Evolutionary conservation across 2,329 filamentous ascomycete species (phyloP).

Genomic region (Chaetomiaceae sp.): DNA sequence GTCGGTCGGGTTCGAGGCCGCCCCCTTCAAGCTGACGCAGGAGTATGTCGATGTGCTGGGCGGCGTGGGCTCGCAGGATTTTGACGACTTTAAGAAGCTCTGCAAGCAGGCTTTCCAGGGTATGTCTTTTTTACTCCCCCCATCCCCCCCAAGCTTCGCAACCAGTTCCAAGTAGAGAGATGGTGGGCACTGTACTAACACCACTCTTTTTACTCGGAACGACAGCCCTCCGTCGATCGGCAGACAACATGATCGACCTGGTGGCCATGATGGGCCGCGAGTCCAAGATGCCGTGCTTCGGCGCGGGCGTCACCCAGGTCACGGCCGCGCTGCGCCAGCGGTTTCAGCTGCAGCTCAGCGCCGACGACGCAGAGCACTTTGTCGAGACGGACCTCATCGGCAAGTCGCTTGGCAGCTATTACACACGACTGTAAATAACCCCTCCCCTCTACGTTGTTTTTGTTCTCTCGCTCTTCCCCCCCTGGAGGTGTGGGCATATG

Average conservation of each 20-base stretch:
- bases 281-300: constrained; percentile 80
- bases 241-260: constrained; percentile 74
- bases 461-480: neutral
- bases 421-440: constrained; percentile 76
- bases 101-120: constrained; percentile 83
- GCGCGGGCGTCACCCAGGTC: constrained; percentile 66
- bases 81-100: constrained; percentile 68
- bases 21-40: constrained; percentile 76
- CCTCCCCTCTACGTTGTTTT: neutral
- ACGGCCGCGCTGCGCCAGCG: constrained; percentile 65
- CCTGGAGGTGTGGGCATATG: neutral
- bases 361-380: constrained; percentile 74
- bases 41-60: constrained; percentile 83
- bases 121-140: constrained; percentile 32
- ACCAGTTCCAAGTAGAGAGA: too few relatives aligned
- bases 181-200: too few relatives aligned
- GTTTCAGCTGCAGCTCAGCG: constrained; percentile 77
- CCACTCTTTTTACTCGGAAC: too few relatives aligned
- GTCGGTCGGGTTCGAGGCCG: constrained; percentile 78
- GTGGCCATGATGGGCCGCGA: constrained; percentile 81
- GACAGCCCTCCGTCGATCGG: constrained; percentile 66
- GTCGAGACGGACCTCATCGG: constrained; percentile 74
- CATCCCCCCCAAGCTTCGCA: neutral
- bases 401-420: constrained; percentile 82
- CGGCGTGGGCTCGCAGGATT: constrained; percentile 64